Base-by-base conservation (phyloP, 2,329 filamentous ascomycete species). In the Arthrobotrys sinensis region DNA sequence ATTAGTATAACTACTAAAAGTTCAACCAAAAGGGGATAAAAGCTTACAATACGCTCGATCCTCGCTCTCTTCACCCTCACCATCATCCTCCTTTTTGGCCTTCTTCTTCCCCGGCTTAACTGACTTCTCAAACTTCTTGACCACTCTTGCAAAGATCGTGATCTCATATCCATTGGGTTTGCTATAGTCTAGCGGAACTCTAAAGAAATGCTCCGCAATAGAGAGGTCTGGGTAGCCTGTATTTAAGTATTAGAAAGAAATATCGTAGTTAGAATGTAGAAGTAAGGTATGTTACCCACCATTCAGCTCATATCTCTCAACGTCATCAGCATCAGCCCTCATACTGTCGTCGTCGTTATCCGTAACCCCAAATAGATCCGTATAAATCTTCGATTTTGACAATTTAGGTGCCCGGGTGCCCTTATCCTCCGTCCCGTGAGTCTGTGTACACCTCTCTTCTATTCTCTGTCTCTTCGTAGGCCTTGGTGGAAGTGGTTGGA, bases 191-290 rank as follows among this genome's bases (percentile, higher is more conserved):
- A 79, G 16, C 0, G 76, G 76, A 36, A 79, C 76, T 7, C 1
- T 52, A n/a, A 73, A 79, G 24, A 79, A 79, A 19, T 73, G 68
- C n/a, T 79, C 76, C 8, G 68, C 48, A 14, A 79, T 38, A 24
- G 66, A 52, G 19, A 73, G 50, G n/a, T 46, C 57, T n/a, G 48
- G 36, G 32, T 57, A 63, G 28, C 66, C 72, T 70, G 36, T 16
- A 69, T 63, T 24, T 46, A 2, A 11, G 11, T 11, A 10, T 64
- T 32, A 48, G 62, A 21, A 12, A 55, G 11, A 19, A 11, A 10
- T 5, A 4, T 28, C 24, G 24, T 43, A 14, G 14, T 16, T 40
- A 11, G 21, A 19, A 34, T 28, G 16, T 36, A 19, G 7, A 19
- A 32, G 2, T 1, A 48, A 12, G 12, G 38, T 11, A n/a, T 46